Evolutionary conservation across 805 yeast species (phyloP).

Genomic region (Candida taoyuanica): DNA sequence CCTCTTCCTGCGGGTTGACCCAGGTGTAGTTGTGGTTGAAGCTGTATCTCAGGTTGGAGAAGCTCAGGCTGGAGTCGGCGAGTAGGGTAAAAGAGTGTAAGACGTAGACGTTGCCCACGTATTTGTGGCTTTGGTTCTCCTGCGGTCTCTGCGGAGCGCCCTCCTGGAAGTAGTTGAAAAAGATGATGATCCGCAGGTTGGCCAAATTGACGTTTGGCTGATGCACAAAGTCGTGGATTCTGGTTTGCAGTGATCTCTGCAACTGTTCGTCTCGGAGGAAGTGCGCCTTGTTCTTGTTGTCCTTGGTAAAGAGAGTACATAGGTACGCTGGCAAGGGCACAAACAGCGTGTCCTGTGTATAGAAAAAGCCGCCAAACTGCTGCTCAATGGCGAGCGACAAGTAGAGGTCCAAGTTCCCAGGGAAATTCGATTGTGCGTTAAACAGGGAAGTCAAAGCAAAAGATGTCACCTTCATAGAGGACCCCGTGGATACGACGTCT

Average conservation of each 20-base stretch:
- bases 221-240: constrained; percentile 18
- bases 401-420: constrained; percentile 21
- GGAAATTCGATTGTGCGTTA: constrained; percentile 19
- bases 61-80: constrained; percentile 21
- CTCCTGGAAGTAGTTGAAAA: constrained; percentile 22
- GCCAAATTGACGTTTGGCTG: constrained; percentile 16
- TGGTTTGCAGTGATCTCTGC: constrained; percentile 12
- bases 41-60: constrained; percentile 18
- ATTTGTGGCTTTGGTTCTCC: constrained; percentile 23
- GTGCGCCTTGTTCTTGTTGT: constrained; percentile 18
- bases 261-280: constrained; percentile 19
- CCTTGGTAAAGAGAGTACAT: constrained; percentile 22
- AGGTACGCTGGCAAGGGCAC: constrained; percentile 23
- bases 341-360: constrained; percentile 20
- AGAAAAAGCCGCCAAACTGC: constrained; percentile 14
- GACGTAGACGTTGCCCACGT: constrained; percentile 25
- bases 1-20: constrained; percentile 25
- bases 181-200: constrained; percentile 18
- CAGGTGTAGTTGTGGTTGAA: constrained; percentile 23
- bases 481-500: constrained; percentile 16
- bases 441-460: constrained; percentile 17
- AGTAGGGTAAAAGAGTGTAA: constrained; percentile 17
- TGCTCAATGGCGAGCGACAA: constrained; percentile 19
- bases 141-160: constrained; percentile 23
- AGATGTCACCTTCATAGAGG: constrained; percentile 15